Conservation (phyloP, 75 land plant species). For the Cupressus sempervirens region DNA sequence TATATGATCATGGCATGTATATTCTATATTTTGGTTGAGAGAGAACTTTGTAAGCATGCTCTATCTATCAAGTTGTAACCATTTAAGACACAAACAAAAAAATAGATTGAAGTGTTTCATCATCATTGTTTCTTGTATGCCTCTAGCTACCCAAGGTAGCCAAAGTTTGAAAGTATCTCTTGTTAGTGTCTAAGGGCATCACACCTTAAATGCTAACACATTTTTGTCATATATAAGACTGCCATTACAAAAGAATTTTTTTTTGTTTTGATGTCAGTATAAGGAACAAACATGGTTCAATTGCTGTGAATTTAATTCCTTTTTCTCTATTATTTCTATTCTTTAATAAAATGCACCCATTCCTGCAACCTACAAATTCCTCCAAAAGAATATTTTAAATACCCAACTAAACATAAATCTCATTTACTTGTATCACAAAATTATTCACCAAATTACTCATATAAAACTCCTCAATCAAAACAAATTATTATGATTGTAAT, state of each 20-base stretch:
- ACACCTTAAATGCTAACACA: neutral
- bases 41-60: neutral
- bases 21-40: neutral
- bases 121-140: neutral
- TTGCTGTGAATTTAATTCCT: neutral
- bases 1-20: neutral
- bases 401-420: too few relatives aligned
- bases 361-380: too few relatives aligned
- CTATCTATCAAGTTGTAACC: neutral
- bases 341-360: neutral
- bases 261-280: neutral
- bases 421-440: too few relatives aligned
- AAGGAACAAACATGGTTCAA: neutral
- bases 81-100: neutral
- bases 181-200: neutral
- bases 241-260: neutral
- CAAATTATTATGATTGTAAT: too few relatives aligned
- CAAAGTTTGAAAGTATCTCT: neutral
- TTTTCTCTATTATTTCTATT: neutral
- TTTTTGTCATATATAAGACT: neutral
- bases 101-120: neutral
- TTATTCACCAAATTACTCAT: too few relatives aligned
- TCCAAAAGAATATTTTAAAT: too few relatives aligned
- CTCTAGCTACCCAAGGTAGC: neutral
- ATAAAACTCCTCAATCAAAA: too few relatives aligned